These are phyloP conservation scores for Aurantiochytrium sp. DNA, from an alignment of 108 stramenopile genomes.

Conservation along the genomic window DNA sequence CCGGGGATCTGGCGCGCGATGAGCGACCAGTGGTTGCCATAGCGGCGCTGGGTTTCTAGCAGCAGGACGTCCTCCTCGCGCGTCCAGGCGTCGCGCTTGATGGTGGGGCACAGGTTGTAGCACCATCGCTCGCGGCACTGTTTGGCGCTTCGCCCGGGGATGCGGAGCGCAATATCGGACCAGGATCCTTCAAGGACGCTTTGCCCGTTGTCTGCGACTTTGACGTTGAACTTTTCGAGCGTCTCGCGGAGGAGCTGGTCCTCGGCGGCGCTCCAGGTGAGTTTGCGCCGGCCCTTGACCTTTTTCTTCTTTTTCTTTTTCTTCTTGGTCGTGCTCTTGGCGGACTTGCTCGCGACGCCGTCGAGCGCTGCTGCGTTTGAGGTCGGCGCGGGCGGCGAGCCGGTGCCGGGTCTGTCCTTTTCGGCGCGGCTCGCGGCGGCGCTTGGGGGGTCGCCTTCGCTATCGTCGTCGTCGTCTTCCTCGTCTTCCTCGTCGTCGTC, in stretches of 20 bases:
- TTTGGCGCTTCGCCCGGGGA: constrained; percentile 51
- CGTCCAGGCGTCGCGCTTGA: constrained; percentile 52
- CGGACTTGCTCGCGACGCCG: no score
- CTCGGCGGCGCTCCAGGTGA: neutral
- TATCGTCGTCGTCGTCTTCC: neutral
- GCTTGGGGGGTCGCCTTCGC: neutral
- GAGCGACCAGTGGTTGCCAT: constrained; percentile 41
- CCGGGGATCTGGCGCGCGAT: constrained; percentile 42
- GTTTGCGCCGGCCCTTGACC: constrained; percentile 8
- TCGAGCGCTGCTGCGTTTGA: no score
- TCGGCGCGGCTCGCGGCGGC: neutral
- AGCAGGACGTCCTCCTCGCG: constrained; percentile 48
- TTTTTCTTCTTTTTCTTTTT: neutral
- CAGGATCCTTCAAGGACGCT: neutral
- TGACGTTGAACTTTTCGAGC: constrained; percentile 11
- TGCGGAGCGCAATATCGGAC: constrained; percentile 7
- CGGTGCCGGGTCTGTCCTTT: neutral
- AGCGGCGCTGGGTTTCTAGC: constrained; percentile 33
- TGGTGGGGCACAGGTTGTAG: constrained; percentile 54
- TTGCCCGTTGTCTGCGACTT: neutral
- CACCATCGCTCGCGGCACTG: constrained; percentile 64
- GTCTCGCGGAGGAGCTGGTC: neutral
- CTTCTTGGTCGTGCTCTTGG: no score
- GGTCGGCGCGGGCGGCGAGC: neutral
- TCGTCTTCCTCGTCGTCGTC: neutral